Evolutionary conservation across 106 monocot genomes (phyloP), one percentile per base, ranked within the genome.

Genomic region (Phalaenopsis aphrodite): DNA sequence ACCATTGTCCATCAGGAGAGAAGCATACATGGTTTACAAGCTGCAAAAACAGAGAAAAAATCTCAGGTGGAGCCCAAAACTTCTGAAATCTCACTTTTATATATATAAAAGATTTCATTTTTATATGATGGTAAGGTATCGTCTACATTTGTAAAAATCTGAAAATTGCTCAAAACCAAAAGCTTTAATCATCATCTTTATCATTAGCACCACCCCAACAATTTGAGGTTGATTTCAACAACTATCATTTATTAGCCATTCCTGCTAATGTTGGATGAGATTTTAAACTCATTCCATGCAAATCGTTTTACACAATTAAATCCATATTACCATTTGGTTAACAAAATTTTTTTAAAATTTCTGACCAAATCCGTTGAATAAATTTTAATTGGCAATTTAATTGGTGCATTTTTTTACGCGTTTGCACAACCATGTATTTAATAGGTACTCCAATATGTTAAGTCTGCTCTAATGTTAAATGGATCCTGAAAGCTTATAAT

Each of bases 11-110:
- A 80, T 98, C 94, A 5, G 97, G 97, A 21, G 97, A 98, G 78
- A 98, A 98, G 81, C 88, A 94, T 5, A 98, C 97, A 88, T 98
- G 94, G 83, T 98, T 98, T 80, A 98, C 97, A 83, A 90, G 90
- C 97, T 94, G 89, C 79, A 93, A 85, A 79, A 78, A 76, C 45
- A 69, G 38, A 1, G 39, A 37, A 69, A 15, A 8, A 14, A 5
- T 69, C 69, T 69, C 2, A 38, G 14, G 3, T 61, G 18, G n/a
- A 61, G 21, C 21, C 3, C 5, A n/a, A 17, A 56, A 56, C 43
- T 45, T 45, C 5, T 6, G 43, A 45, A 45, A 52, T 52, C 52
- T 12, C 52, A 52, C 14, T n/a, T 19, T 8, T 21, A 61, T 21
- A 18, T n/a, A 61, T 61, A 5, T n/a, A n/a, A 21, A 61, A 61